Evolutionary conservation across 2,329 filamentous ascomycete genomes (phyloP).

Genomic region (Esteya vermicola): DNA sequence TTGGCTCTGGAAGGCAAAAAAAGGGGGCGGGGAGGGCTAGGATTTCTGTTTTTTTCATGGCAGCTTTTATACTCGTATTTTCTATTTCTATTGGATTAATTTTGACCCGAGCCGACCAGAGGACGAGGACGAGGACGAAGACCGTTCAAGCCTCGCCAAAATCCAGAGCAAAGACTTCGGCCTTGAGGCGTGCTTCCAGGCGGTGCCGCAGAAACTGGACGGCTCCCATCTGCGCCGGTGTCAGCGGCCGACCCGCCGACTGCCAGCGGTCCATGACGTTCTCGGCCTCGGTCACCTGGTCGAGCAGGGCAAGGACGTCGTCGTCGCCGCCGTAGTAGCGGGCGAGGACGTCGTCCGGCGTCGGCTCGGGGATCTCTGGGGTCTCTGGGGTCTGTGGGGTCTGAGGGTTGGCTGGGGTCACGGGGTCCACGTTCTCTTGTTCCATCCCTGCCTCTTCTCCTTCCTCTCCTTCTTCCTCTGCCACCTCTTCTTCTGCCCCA

Average conservation of each 20-base stretch:
- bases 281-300: neutral
- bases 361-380: no score
- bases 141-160: neutral
- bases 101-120: no score
- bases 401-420: no score
- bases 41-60: neutral
- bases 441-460: no score
- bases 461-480: neutral
- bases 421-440: no score
- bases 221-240: no score
- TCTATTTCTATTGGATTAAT: neutral
- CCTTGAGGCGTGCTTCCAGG: conserved; percentile 2
- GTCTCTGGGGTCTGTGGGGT: no score
- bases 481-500: neutral
- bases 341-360: neutral
- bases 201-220: neutral
- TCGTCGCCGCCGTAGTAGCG: neutral
- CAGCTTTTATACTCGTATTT: neutral
- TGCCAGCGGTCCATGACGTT: neutral
- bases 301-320: no score
- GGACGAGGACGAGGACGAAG: no score
- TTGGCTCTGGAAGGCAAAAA: neutral
- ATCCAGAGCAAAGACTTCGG: conserved; percentile 5
- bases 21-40: neutral
- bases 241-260: no score